These are phyloP conservation scores for Letharia columbiana DNA, from an alignment of 495 filamentous ascomycete species.

Conservation along the genomic window DNA sequence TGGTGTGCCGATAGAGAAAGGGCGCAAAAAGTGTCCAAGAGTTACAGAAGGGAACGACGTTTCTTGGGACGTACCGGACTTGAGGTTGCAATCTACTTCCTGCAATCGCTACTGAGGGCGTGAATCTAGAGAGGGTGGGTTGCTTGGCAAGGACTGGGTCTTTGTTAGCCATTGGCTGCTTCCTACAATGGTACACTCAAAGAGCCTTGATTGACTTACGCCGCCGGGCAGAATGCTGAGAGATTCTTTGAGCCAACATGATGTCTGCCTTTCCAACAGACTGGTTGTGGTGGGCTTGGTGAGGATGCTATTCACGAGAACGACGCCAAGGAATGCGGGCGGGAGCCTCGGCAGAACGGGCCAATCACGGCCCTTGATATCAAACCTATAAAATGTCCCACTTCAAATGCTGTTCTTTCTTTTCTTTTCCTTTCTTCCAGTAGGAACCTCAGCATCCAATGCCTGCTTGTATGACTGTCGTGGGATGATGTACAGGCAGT, in stretches of 20 bases:
- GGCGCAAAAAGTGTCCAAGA: too few relatives aligned
- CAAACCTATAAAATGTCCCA: neutral
- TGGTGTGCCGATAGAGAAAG: too few relatives aligned
- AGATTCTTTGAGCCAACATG: slow-evolving; percentile 61
- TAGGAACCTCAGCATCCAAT: slow-evolving; percentile 41
- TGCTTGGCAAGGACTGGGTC: slow-evolving; percentile 41
- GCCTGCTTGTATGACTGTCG: slow-evolving; percentile 18
- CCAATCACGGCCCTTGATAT: slow-evolving; percentile 9
- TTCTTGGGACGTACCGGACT: slow-evolving; percentile 40
- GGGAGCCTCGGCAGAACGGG: slow-evolving; percentile 16
- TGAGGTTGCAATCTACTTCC: slow-evolving; percentile 41
- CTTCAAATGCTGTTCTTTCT: slow-evolving; percentile 24
- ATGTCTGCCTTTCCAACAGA: slow-evolving; percentile 20
- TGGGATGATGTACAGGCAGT: slow-evolving; percentile 42
- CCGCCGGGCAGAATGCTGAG: slow-evolving; percentile 59
- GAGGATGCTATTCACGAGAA: slow-evolving; percentile 12
- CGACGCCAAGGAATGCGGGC: slow-evolving; percentile 9
- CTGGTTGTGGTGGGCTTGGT: neutral
- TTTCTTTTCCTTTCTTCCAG: slow-evolving; percentile 29
- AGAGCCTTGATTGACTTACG: slow-evolving; percentile 41
- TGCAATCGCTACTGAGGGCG: slow-evolving; percentile 42
- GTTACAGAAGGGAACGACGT: neutral
- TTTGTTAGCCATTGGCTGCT: slow-evolving; percentile 30
- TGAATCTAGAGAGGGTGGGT: slow-evolving; percentile 42
- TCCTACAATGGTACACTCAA: neutral